Conservation (phyloP, 176 grass and related monocot genomes). For the Hyparrhenia diplandra region DNA sequence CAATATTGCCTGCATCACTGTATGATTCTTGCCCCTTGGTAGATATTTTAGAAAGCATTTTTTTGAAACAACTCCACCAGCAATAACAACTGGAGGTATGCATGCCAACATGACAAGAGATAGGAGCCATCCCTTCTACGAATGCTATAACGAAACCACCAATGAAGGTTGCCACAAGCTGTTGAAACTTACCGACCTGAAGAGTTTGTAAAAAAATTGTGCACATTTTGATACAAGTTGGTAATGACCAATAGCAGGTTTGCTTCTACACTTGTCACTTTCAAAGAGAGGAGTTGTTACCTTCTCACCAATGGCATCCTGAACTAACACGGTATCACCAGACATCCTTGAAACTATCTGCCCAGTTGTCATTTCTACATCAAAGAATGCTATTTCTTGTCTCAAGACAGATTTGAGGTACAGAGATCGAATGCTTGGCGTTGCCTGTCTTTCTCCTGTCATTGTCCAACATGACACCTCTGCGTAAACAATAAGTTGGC, state of each 20-base stretch:
- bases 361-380: conserved; percentile 67
- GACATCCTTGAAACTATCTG: conserved; percentile 56
- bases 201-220: conserved; percentile 17
- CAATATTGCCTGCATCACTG: conserved; percentile 62
- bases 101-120: conserved; percentile 73
- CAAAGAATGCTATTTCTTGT: conserved; percentile 79
- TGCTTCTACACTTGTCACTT: conserved; percentile 1
- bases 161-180: conserved; percentile 65
- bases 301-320: conserved; percentile 83
- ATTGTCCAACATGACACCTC: conserved; percentile 87
- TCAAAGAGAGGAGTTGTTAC: conserved; percentile 14
- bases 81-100: conserved; percentile 67
- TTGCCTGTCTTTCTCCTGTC: conserved; percentile 71
- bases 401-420: conserved; percentile 72
- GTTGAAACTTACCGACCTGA: conserved; percentile 83
- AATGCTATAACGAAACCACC: conserved; percentile 83
- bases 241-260: not conserved
- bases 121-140: conserved; percentile 80
- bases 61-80: conserved; percentile 52
- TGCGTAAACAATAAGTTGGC: not conserved
- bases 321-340: conserved; percentile 59
- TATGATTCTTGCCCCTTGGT: conserved; percentile 56
- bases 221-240: not conserved
- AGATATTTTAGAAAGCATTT: conserved; percentile 55
- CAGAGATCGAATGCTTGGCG: conserved; percentile 53